Percentiles rank a stretch among this genome's conserved stretches.
These are phyloP conservation scores for Primulina tabacum DNA, from an alignment of 257 asterid species.

Conservation along the genomic window DNA sequence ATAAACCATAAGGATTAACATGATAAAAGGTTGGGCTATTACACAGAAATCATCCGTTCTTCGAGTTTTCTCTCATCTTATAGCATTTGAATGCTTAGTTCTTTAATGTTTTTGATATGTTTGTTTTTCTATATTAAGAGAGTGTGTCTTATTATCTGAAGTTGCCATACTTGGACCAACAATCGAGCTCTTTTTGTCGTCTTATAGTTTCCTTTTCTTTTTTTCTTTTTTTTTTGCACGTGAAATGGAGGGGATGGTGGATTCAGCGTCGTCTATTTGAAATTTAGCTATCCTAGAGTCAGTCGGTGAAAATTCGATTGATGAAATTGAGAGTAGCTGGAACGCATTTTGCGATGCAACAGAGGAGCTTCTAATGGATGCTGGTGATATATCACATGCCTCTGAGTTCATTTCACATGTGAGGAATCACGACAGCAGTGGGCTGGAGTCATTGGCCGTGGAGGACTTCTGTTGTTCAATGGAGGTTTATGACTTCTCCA, in stretches of 20 bases:
- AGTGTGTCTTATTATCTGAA: too few relatives aligned
- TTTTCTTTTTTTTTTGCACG: not conserved
- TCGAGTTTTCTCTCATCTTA: too few relatives aligned
- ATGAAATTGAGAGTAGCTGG: conserved; percentile 66
- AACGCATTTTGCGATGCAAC: conserved; percentile 51
- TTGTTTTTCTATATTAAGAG: too few relatives aligned
- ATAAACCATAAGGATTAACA: too few relatives aligned
- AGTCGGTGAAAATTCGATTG: conserved; percentile 39
- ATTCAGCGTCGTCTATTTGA: conserved; percentile 39
- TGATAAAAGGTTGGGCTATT: too few relatives aligned
- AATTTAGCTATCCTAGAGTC: conserved; percentile 59
- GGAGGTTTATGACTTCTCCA: conserved; percentile 45
- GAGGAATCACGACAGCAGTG: conserved; percentile 49
- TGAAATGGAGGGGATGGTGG: conserved; percentile 47
- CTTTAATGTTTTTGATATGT: too few relatives aligned
- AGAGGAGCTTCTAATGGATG: conserved; percentile 50
- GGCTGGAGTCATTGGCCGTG: conserved; percentile 59
- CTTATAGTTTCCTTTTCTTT: not conserved
- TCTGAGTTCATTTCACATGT: conserved; percentile 38
- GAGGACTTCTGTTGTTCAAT: conserved; percentile 66
- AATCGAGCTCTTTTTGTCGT: not conserved
- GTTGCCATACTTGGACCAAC: too few relatives aligned
- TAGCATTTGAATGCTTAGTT: too few relatives aligned
- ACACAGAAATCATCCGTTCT: too few relatives aligned
- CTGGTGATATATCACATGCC: conserved; percentile 38